A percentile compares a stretch with the other conserved stretches of the same genome.
Conservation (phyloP, 495 filamentous ascomycete species). For the Neurospora africana region DNA sequence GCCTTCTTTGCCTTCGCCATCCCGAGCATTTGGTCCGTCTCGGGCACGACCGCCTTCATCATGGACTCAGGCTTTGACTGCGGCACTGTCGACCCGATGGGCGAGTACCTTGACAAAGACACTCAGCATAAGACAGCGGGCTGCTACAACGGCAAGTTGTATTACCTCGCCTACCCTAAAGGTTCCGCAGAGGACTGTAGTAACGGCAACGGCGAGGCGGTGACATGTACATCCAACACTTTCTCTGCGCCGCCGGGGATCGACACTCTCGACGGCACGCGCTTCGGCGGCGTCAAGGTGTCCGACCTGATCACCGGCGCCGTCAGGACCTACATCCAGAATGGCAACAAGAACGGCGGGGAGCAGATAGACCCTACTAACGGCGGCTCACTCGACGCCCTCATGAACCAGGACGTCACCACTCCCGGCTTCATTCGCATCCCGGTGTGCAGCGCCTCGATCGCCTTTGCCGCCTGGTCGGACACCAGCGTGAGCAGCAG, state of each 20-base stretch:
- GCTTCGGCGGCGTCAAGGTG: slow-evolving; percentile 15
- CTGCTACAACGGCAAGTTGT: slow-evolving; percentile 19
- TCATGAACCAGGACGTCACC: slow-evolving; percentile 16
- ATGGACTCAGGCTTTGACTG: slow-evolving; percentile 25
- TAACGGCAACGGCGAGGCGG: not conserved
- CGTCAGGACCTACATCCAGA: slow-evolving; percentile 17
- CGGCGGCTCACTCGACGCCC: slow-evolving; percentile 7
- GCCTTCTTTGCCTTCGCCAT: slow-evolving; percentile 22
- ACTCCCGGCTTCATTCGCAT: slow-evolving; percentile 21
- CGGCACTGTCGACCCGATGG: slow-evolving; percentile 9
- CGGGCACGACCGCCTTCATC: slow-evolving; percentile 19
- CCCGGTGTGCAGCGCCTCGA: slow-evolving; percentile 22
- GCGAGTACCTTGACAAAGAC: slow-evolving; percentile 13
- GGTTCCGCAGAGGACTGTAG: slow-evolving; percentile 1
- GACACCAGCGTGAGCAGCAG: not conserved
- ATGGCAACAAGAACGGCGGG: slow-evolving; percentile 23
- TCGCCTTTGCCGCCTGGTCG: slow-evolving; percentile 12
- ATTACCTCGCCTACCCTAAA: slow-evolving; percentile 20
- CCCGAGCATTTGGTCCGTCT: slow-evolving; percentile 18
- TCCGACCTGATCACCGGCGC: slow-evolving; percentile 19
- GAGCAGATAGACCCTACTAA: slow-evolving; percentile 9
- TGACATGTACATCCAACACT: slow-evolving; percentile 3
- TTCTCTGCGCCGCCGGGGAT: slow-evolving; percentile 17
- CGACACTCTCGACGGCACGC: slow-evolving; percentile 6
- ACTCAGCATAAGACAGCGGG: slow-evolving; percentile 10